Evolutionary conservation across 2,329 filamentous ascomycete genomes (phyloP), one percentile per base, ranked within the genome.

Genomic region (Penicillium sp.): DNA sequence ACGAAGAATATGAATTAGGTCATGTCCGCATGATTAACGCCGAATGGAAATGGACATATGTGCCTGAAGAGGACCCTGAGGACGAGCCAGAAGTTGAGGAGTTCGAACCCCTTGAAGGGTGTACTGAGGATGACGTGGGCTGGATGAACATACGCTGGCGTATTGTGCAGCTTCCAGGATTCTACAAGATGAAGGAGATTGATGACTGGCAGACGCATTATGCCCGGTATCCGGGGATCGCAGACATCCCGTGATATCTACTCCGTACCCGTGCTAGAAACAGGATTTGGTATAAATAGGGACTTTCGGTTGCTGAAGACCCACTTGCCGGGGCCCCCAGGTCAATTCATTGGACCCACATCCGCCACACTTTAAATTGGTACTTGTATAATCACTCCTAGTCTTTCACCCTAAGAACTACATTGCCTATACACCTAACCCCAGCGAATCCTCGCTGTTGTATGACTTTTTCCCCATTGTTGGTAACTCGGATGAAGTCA

Each of bases 81-180:
- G 18, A 18, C 18, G 18, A 18, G 18, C 18, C 18, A 31, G 22
- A 29, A 1, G 31, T 34, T 16, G 42, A 49, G 16, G 54, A 58
- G 39, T 18, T 18, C 18, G 39, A 24, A 44, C 51, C 56, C 2
- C 27, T 61, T 16, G 58, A 62, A 32, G 56, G 56, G 11, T 61
- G 47, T 54, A 56, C 52, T 2, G 24, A 49, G 24, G 16, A 57
- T 5, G 27, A 59, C 40, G 58, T 62, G n/a, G 60, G 60, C 21
- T 61, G 58, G 60, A 62, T 61, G 58, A 62, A 56, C 8, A 43
- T 59, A 14, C 22, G 18, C 1, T 60, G 47, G 45, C 31, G 50
- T 39, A 27, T 16, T 16, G 54, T 43, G 11, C 14, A 54, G 54
- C 4, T 54, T 18, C 22, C 27, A 9, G 51, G 24, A 10, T 57